phyloP scores from a whole-genome alignment of 768 basidiomycete species.

The Russula ochroleuca region DNA sequence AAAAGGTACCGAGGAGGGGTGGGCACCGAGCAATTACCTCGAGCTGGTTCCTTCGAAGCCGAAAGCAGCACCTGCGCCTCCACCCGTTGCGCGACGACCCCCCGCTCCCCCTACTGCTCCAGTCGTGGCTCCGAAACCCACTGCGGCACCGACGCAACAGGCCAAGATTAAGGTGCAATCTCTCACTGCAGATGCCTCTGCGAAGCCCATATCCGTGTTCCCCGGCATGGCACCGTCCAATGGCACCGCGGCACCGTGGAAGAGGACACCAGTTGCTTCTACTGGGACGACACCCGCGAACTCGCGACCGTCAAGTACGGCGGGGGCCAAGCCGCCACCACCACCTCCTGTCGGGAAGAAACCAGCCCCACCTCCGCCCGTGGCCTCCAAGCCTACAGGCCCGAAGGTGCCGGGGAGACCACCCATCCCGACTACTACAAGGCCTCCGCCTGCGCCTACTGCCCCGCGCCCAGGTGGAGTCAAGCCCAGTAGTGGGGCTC shows the following conservation, averaged over 20 bases:
- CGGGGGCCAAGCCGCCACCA: constrained; percentile 47
- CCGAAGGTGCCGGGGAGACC: constrained; percentile 56
- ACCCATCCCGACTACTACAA: constrained; percentile 53
- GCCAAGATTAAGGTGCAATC: constrained; percentile 37
- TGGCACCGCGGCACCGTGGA: constrained; percentile 72
- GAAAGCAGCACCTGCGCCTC: constrained; percentile 66
- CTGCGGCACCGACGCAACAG: constrained; percentile 31
- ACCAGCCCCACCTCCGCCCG: constrained; percentile 48
- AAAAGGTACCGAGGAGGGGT: constrained; percentile 78
- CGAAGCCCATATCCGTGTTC: constrained; percentile 79
- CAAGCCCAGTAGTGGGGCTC: constrained; percentile 41
- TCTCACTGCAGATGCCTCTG: constrained; percentile 53
- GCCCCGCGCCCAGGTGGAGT: constrained; percentile 38
- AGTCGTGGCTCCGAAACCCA: constrained; percentile 13
- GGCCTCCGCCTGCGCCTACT: constrained; percentile 42
- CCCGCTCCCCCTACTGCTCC: constrained; percentile 40
- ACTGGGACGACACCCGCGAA: constrained; percentile 39
- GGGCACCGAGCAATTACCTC: constrained; percentile 93
- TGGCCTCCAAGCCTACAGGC: constrained; percentile 50
- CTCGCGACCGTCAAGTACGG: constrained; percentile 51
- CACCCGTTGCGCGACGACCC: constrained; percentile 40
- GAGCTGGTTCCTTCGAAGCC: constrained; percentile 70
- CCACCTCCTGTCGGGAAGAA: constrained; percentile 59
- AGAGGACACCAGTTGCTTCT: constrained; percentile 44
- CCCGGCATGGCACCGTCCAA: constrained; percentile 68